phyloP scores from a whole-genome alignment of 1,139 yeast genomes.

The Groenewaldozyma auringiensis region DNA sequence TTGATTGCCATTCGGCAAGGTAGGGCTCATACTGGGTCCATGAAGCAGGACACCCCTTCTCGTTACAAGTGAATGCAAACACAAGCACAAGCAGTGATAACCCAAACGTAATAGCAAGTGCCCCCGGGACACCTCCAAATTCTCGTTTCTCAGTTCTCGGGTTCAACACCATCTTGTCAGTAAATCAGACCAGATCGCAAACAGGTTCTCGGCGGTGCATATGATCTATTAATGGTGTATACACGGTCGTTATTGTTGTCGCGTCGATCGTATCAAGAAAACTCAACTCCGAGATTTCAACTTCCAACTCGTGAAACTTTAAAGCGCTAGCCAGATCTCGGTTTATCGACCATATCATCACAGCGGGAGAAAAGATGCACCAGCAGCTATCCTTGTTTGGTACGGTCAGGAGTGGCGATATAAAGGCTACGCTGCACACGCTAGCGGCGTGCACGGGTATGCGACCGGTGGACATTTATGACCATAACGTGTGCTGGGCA shows the following conservation, averaged over 20 bases:
- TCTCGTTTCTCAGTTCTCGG: conserved; percentile 67
- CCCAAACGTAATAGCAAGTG: conserved; percentile 54
- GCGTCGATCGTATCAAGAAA: no score
- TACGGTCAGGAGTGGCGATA: conserved; percentile 26
- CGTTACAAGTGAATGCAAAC: conserved; percentile 44
- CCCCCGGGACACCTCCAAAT: conserved; percentile 74
- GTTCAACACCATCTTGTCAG: conserved; percentile 46
- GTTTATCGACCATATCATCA: neutral
- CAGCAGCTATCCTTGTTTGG: conserved; percentile 32
- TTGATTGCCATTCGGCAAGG: conserved; percentile 28
- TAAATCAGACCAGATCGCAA: neutral
- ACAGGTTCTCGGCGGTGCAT: neutral
- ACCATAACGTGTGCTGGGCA: conserved; percentile 27
- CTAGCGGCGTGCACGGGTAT: conserved; percentile 32
- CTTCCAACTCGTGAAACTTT: conserved; percentile 62
- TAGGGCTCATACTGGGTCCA: conserved; percentile 19
- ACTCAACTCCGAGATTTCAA: conserved; percentile 73
- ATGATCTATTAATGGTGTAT: no score
- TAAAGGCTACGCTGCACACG: conserved; percentile 28
- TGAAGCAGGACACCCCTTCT: conserved; percentile 28
- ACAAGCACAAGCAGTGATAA: conserved; percentile 57
- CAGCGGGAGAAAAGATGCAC: conserved; percentile 21
- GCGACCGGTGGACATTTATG: conserved; percentile 24
- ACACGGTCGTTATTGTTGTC: no score
- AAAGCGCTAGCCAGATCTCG: neutral